Percentiles rank a stretch among this genome's conserved stretches.
Conservation (phyloP, 1,284 basidiomycete species). For the Hemileia vastatrix region DNA sequence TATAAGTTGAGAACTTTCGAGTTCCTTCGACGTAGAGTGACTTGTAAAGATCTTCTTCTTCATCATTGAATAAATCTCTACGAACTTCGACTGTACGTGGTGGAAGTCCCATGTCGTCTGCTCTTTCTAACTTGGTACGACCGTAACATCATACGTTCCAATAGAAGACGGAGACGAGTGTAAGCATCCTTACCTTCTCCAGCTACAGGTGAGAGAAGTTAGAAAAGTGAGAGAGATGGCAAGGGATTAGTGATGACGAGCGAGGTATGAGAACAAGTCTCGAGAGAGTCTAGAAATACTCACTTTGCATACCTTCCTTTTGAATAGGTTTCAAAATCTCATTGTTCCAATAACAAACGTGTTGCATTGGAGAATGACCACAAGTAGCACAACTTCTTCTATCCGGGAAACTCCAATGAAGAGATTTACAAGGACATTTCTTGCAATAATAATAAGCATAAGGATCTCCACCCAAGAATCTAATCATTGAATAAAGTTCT, state of each 20-base stretch:
- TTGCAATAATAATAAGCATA: conserved; percentile 53
- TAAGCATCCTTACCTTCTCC: conserved; percentile 41
- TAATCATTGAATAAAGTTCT: conserved; percentile 86
- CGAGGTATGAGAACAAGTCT: conserved; percentile 21
- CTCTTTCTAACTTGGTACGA: conserved; percentile 64
- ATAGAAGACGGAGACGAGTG: conserved; percentile 55
- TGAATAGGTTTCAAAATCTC: conserved; percentile 90
- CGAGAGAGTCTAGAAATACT: no score
- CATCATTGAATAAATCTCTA: conserved; percentile 85
- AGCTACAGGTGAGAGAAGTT: conserved; percentile 28
- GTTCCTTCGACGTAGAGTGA: conserved; percentile 87
- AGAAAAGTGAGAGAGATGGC: conserved; percentile 31
- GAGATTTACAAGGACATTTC: conserved; percentile 69
- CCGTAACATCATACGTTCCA: conserved; percentile 93
- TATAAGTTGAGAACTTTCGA: conserved; percentile 78
- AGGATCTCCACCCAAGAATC: conserved; percentile 37
- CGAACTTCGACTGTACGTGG: conserved; percentile 83
- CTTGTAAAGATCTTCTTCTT: conserved; percentile 91
- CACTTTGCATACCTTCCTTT: conserved; percentile 53
- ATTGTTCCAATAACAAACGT: conserved; percentile 72
- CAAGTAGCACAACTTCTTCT: conserved; percentile 77
- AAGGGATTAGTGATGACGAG: no score
- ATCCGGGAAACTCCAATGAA: conserved; percentile 81
- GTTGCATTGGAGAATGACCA: conserved; percentile 87
- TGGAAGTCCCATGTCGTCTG: conserved; percentile 90